Percentiles rank a stretch among this genome's conserved stretches.
phyloP scores from a whole-genome alignment of 345 rosid genomes.

The Arabidopsis arenosa region DNA sequence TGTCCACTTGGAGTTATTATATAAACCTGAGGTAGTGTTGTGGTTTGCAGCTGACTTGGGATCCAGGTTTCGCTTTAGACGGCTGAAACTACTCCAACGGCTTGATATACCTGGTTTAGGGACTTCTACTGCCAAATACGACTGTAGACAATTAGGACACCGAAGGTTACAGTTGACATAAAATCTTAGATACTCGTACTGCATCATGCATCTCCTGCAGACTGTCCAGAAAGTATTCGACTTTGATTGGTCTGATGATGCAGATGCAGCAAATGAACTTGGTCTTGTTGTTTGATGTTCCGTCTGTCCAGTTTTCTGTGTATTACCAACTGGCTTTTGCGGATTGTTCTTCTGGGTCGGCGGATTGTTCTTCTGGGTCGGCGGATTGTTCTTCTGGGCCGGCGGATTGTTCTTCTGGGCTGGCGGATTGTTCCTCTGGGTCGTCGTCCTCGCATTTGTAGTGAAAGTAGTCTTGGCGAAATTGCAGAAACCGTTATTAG shows the following conservation, averaged over 20 bases:
- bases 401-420: slow-evolving; percentile 42
- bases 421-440: slow-evolving; percentile 44
- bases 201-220: slow-evolving; percentile 68
- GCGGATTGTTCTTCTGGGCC: slow-evolving; percentile 45
- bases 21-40: slow-evolving; percentile 40
- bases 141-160: slow-evolving; percentile 69
- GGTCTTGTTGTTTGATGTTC: slow-evolving; percentile 32
- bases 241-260: slow-evolving; percentile 46
- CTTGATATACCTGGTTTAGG: slow-evolving; percentile 59
- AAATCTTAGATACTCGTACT: slow-evolving; percentile 61
- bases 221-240: slow-evolving; percentile 69
- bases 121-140: slow-evolving; percentile 61
- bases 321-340: slow-evolving; percentile 31
- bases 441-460: slow-evolving; percentile 38
- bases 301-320: slow-evolving; percentile 11
- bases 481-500: slow-evolving; percentile 54
- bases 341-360: slow-evolving; percentile 45
- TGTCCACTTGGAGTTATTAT: slow-evolving; percentile 49
- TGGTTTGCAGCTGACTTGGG: slow-evolving; percentile 49
- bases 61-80: slow-evolving; percentile 47
- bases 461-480: slow-evolving; percentile 46
- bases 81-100: slow-evolving; percentile 53
- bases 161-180: slow-evolving; percentile 61
- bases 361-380: slow-evolving; percentile 40
- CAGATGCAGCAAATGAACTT: slow-evolving; percentile 29